A percentile compares a stretch with the other conserved stretches of the same genome.
Conservation (phyloP, 1,284 basidiomycete species). For the Trichosporon inkin region DNA sequence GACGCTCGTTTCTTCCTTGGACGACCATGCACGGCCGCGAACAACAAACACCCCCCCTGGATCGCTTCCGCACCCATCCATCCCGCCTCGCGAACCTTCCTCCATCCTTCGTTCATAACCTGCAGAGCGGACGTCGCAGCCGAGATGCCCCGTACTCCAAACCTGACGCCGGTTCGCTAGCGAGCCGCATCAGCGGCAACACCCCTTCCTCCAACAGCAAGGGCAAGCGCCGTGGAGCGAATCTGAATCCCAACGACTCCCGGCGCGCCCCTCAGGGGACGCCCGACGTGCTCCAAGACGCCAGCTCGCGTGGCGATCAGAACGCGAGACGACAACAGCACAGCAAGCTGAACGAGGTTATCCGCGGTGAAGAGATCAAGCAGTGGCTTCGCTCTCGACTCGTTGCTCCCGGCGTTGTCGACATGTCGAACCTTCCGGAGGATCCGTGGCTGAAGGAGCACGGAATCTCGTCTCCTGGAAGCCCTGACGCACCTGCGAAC, state of each 20-base stretch:
- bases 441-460: constrained; percentile 43
- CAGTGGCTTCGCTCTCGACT: constrained; percentile 40
- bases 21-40: not conserved
- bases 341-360: constrained; percentile 34
- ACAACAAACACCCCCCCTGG: not conserved
- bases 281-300: constrained; percentile 25
- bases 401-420: constrained; percentile 37
- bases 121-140: constrained; percentile 6
- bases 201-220: not conserved
- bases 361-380: constrained; percentile 41
- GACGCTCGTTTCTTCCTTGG: not conserved
- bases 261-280: constrained; percentile 26
- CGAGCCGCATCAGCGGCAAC: constrained; percentile 20
- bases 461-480: constrained; percentile 44
- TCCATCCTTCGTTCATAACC: not conserved
- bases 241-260: constrained; percentile 21
- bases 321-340: constrained; percentile 27
- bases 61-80: constrained; percentile 1
- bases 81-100: constrained; percentile 9
- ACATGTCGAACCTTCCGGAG: constrained; percentile 39
- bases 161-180: constrained; percentile 13
- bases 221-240: constrained; percentile 12
- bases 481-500: constrained; percentile 35
- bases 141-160: constrained; percentile 25
- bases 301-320: constrained; percentile 14